phyloP scores from a whole-genome alignment of 768 basidiomycete genomes.

The Agaricus bisporus region DNA sequence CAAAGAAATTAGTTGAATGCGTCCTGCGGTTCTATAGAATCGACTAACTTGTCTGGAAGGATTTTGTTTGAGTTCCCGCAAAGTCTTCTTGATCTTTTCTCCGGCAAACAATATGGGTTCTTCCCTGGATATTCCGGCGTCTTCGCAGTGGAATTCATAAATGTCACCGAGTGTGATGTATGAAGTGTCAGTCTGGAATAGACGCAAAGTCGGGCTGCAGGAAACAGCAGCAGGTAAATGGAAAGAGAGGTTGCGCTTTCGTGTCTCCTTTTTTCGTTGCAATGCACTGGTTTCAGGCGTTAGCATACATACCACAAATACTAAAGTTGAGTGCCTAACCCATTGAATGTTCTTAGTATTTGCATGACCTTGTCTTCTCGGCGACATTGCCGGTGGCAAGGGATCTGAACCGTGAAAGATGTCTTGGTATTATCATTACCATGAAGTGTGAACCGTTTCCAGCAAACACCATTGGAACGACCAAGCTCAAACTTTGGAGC shows the following conservation, averaged over 20 bases:
- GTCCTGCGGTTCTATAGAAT: neutral
- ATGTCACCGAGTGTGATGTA: conserved; percentile 90
- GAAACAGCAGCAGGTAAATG: conserved; percentile 86
- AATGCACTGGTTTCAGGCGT: conserved; percentile 51
- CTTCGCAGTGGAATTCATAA: conserved; percentile 84
- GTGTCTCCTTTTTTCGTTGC: conserved; percentile 81
- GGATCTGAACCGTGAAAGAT: conserved; percentile 88
- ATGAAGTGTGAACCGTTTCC: conserved; percentile 85
- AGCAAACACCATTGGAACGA: conserved; percentile 79
- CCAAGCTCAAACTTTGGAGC: conserved; percentile 87
- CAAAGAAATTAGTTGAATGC: neutral
- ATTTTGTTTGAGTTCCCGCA: conserved; percentile 52
- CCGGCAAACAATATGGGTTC: conserved; percentile 82
- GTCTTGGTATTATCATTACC: conserved; percentile 88
- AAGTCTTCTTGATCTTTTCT: conserved; percentile 73
- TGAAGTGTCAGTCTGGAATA: conserved; percentile 89
- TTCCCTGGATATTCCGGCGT: conserved; percentile 71
- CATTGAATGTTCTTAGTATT: conserved; percentile 90
- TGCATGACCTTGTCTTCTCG: conserved; percentile 92
- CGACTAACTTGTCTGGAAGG: conserved; percentile 36
- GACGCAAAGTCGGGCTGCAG: conserved; percentile 72
- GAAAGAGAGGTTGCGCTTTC: conserved; percentile 88
- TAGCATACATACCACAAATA: neutral
- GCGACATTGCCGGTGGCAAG: conserved; percentile 77
- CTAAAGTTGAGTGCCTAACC: conserved; percentile 37